Conservation (phyloP, 2,329 filamentous ascomycete species). For the Diaporthe humulicola region DNA sequence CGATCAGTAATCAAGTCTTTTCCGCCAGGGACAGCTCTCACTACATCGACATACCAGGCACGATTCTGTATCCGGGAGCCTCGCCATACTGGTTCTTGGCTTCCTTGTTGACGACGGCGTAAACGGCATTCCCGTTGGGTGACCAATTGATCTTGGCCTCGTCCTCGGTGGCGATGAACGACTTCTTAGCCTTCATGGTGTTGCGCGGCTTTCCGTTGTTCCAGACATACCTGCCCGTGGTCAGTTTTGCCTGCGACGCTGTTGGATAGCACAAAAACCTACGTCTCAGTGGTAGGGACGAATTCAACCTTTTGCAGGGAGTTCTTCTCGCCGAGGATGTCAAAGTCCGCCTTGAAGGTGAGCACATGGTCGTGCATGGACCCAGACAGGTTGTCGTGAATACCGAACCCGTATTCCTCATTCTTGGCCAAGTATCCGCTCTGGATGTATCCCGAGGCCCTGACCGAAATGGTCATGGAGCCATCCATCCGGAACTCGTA, state of each 20-base stretch:
- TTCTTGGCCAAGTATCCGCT: conserved; percentile 50
- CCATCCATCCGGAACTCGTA: conserved; percentile 51
- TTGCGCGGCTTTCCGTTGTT: not conserved
- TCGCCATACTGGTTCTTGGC: conserved; percentile 62
- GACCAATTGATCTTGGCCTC: conserved; percentile 51
- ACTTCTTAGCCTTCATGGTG: conserved; percentile 4
- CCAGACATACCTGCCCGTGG: not conserved
- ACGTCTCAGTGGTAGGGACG: conserved; percentile 10
- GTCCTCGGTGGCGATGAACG: not conserved
- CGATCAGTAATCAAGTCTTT: not conserved
- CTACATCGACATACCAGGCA: conserved; percentile 47
- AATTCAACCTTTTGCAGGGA: conserved; percentile 50
- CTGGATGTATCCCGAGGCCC: conserved; percentile 53
- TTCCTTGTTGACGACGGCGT: conserved; percentile 60
- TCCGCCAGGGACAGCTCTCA: no score
- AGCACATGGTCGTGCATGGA: conserved; percentile 54
- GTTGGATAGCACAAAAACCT: not conserved
- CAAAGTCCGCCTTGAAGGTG: conserved; percentile 57
- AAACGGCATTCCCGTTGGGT: conserved; percentile 58
- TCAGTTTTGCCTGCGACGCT: not conserved
- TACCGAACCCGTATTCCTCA: conserved; percentile 49
- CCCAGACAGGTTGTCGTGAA: conserved; percentile 50
- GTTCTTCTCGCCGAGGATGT: conserved; percentile 52
- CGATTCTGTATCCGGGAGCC: conserved; percentile 60
- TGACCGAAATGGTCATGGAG: conserved; percentile 52